Percentiles rank a stretch among this genome's conserved stretches.
These are phyloP conservation scores for Arthrinium puccinioides DNA, from an alignment of 2,329 filamentous ascomycete species.

Conservation along the genomic window DNA sequence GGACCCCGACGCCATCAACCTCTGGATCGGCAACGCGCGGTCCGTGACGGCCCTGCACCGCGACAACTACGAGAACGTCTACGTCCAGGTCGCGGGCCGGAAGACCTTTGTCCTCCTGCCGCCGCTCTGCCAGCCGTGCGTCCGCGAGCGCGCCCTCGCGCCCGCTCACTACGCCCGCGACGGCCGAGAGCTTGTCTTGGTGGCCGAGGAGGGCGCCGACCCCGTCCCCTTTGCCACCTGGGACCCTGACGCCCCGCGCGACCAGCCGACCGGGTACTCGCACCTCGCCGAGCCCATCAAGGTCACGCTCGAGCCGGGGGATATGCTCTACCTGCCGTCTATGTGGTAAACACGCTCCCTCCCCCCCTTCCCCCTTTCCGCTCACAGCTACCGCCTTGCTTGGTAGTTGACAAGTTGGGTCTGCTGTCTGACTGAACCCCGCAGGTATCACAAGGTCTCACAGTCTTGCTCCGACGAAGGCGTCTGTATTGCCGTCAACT, in stretches of 20 bases:
- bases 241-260: constrained; percentile 58
- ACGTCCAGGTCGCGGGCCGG: constrained; percentile 64
- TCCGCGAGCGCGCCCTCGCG: constrained; percentile 53
- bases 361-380: not conserved
- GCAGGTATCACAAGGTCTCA: constrained; percentile 69
- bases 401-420: not conserved
- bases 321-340: constrained; percentile 76
- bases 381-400: not conserved
- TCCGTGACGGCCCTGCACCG: constrained; percentile 69
- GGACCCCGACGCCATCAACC: constrained; percentile 67
- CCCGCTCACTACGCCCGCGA: constrained; percentile 50
- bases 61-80: constrained; percentile 82
- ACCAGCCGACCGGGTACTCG: constrained; percentile 50
- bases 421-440: not conserved
- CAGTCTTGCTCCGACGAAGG: constrained; percentile 63
- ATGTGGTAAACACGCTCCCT: constrained; percentile 54
- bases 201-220: constrained; percentile 23
- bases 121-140: constrained; percentile 61
- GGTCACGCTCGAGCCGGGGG: constrained; percentile 64
- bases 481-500: constrained; percentile 73
- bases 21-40: constrained; percentile 72
- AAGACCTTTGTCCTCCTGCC: constrained; percentile 73
- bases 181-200: constrained; percentile 17
- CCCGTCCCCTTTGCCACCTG: constrained; percentile 63
- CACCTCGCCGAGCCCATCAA: constrained; percentile 50